Evolutionary conservation across 768 basidiomycete genomes (phyloP).

Genomic region (Lactarius tabidus): DNA sequence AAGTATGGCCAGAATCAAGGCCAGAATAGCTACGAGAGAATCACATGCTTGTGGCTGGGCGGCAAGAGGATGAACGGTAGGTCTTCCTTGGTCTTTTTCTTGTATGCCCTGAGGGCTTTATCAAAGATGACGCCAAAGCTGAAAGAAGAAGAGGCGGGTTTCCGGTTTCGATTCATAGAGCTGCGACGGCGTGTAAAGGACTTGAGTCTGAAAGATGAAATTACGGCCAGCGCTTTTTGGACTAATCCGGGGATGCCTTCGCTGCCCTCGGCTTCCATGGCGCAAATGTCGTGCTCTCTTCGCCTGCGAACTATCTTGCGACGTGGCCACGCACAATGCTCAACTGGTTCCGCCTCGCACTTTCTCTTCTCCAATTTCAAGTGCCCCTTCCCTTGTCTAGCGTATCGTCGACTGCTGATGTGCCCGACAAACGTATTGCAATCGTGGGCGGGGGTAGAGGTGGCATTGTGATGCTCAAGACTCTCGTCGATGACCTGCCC

Average conservation of each 20-base stretch:
- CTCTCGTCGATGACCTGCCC: conserved; percentile 44
- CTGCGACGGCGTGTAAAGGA: too few relatives aligned
- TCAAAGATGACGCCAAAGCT: neutral
- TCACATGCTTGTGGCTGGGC: neutral
- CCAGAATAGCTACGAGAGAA: neutral
- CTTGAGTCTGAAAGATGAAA: too few relatives aligned
- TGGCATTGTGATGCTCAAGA: conserved; percentile 50
- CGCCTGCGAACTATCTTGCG: neutral
- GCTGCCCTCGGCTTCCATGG: neutral
- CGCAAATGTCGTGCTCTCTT: neutral
- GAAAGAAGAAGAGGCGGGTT: neutral
- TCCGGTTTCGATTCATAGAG: too few relatives aligned
- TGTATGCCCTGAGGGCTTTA: neutral
- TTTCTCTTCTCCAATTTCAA: conserved; percentile 9
- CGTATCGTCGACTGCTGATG: neutral
- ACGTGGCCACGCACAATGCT: neutral
- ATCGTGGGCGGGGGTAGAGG: conserved; percentile 57
- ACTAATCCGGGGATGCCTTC: too few relatives aligned
- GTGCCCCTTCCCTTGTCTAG: neutral
- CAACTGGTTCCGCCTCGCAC: conserved; percentile 20
- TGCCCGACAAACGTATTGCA: conserved; percentile 44
- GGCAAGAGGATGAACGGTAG: neutral
- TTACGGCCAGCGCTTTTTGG: too few relatives aligned
- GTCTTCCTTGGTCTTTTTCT: neutral
- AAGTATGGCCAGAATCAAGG: too few relatives aligned